Conservation (phyloP, 1,284 basidiomycete genomes). For the Trametes pubescens region DNA sequence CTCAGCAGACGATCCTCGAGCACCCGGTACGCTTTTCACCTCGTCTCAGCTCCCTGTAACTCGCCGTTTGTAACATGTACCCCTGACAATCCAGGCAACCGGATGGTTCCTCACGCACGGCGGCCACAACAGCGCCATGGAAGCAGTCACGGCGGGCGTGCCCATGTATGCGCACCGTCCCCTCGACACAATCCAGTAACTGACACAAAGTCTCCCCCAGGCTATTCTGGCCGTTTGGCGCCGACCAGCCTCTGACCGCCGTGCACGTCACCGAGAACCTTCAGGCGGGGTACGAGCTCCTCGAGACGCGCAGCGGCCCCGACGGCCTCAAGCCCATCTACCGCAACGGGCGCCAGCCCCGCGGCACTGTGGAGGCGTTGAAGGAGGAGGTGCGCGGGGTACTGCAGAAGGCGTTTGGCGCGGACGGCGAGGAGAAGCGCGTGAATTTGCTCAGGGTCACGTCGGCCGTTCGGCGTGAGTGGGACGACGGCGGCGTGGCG, state of each 20-base stretch:
- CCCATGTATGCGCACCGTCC: constrained; percentile 19
- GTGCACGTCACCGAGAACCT: constrained; percentile 31
- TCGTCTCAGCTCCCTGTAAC: not conserved
- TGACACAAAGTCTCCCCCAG: constrained; percentile 21
- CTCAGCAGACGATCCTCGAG: constrained; percentile 35
- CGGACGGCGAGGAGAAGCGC: constrained; percentile 33
- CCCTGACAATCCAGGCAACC: constrained; percentile 10
- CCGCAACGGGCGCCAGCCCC: constrained; percentile 26
- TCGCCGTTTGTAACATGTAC: not conserved
- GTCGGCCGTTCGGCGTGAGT: constrained; percentile 17
- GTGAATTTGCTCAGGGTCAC: constrained; percentile 18
- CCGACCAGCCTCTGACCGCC: constrained; percentile 35
- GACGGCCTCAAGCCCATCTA: constrained; percentile 32
- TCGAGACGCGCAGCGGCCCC: constrained; percentile 37
- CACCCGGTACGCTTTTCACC: constrained; percentile 22
- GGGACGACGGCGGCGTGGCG: constrained; percentile 27
- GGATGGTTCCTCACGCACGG: constrained; percentile 32
- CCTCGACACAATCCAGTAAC: not conserved
- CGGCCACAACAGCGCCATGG: constrained; percentile 30
- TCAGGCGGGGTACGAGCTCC: constrained; percentile 40
- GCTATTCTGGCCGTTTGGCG: constrained; percentile 37
- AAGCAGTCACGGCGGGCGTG: constrained; percentile 24
- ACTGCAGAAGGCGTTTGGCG: constrained; percentile 32
- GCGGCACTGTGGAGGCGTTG: constrained; percentile 29
- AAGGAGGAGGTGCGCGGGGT: constrained; percentile 28